phyloP scores from a whole-genome alignment of 1,284 basidiomycete genomes.

The Fomitopsis palustris region DNA sequence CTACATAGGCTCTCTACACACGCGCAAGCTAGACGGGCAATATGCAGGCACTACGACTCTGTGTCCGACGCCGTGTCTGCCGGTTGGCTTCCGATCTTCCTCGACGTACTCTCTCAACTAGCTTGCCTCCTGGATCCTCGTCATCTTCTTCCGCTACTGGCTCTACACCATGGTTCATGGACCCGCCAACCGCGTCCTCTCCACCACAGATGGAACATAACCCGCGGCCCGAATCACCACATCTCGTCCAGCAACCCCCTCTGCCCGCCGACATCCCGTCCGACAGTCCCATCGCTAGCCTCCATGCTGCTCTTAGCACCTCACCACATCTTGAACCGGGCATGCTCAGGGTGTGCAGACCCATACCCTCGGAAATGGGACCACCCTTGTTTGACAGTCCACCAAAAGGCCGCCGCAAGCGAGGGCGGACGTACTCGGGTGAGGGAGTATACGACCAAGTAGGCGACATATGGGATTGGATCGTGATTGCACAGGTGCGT shows the following conservation, averaged over 20 bases:
- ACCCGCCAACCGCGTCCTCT: constrained; percentile 28
- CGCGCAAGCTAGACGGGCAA: background rate
- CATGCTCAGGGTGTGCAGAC: constrained; percentile 47
- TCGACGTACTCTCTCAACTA: constrained; percentile 15
- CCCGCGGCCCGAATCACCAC: constrained; percentile 31
- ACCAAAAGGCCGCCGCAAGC: constrained; percentile 58
- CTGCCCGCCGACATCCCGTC: constrained; percentile 49
- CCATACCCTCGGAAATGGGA: constrained; percentile 44
- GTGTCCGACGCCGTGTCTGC: constrained; percentile 6
- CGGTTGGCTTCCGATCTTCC: constrained; percentile 2
- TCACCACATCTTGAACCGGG: constrained; percentile 65
- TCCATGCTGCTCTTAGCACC: constrained; percentile 48
- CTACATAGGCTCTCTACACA: too few species aligned
- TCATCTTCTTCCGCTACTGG: constrained; percentile 7
- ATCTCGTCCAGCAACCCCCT: constrained; percentile 23
- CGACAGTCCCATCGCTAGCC: constrained; percentile 27
- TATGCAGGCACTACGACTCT: constrained; percentile 5
- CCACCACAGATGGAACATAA: constrained; percentile 8
- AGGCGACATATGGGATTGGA: constrained; percentile 68
- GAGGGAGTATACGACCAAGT: constrained; percentile 52
- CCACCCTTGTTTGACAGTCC: constrained; percentile 48
- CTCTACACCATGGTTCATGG: constrained; percentile 52
- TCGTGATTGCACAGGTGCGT: constrained; percentile 64
- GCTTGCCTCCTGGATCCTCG: background rate
- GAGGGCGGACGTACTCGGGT: constrained; percentile 64